Evolutionary conservation across 1,139 yeast species (phyloP).

Genomic region (Zygotorulaspora mrakii): DNA sequence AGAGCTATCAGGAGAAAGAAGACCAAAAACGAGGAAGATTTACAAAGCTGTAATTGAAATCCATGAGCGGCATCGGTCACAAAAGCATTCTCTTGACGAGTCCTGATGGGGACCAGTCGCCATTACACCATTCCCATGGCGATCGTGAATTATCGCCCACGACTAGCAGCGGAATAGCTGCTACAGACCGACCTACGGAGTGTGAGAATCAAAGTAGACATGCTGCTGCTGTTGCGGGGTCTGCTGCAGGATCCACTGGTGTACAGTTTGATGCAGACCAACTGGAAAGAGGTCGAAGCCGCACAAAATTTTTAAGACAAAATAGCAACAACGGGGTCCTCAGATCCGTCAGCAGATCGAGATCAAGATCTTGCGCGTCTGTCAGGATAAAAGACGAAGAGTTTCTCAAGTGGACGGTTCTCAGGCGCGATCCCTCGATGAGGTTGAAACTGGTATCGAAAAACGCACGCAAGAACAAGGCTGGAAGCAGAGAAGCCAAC

Average conservation of each 20-base stretch:
- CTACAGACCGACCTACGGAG: too few species aligned
- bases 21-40: neutral
- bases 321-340: conserved; percentile 8
- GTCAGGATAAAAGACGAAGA: conserved; percentile 31
- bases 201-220: too few species aligned
- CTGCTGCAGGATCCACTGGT: conserved; percentile 10
- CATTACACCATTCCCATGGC: neutral
- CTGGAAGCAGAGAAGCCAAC: conserved; percentile 40
- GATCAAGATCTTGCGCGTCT: conserved; percentile 26
- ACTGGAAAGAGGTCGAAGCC: conserved; percentile 31
- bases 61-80: conserved; percentile 12
- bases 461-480: conserved; percentile 48
- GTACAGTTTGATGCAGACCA: conserved; percentile 32
- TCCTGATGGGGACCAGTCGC: conserved; percentile 21
- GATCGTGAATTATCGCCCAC: conserved; percentile 1
- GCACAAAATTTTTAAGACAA: conserved; percentile 24
- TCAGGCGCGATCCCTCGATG: conserved; percentile 45
- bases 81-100: conserved; percentile 26
- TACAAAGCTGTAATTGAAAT: conserved; percentile 2
- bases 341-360: conserved; percentile 20
- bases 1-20: neutral
- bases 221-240: too few species aligned
- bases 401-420: conserved; percentile 34
- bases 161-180: too few species aligned
- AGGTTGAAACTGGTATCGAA: conserved; percentile 48